These are phyloP conservation scores for Stagonosporopsis cucurbitacearum DNA, from an alignment of 2,329 filamentous ascomycete genomes.

Conservation along the genomic window DNA sequence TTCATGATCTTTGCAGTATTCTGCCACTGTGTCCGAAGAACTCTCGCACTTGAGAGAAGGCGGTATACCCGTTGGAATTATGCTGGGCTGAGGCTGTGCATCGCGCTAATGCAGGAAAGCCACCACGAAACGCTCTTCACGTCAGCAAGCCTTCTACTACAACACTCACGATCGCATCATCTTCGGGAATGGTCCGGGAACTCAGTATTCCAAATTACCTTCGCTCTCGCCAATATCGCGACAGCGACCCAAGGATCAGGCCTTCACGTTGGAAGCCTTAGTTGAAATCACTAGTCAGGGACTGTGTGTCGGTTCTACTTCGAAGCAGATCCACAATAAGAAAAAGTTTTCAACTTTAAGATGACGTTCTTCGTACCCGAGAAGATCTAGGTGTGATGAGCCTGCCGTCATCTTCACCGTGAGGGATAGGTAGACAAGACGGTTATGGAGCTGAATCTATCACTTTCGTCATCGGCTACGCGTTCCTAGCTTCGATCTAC, in stretches of 20 bases:
- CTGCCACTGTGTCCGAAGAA: background rate
- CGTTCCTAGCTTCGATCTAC: conserved; percentile 24
- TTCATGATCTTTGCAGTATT: no score
- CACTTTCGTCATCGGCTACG: conserved; percentile 4
- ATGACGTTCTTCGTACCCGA: background rate
- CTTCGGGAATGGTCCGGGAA: conserved; percentile 26
- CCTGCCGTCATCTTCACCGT: background rate
- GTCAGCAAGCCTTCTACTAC: conserved; percentile 8
- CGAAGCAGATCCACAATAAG: background rate
- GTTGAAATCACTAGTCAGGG: conserved; percentile 20
- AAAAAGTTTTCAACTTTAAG: conserved; percentile 1
- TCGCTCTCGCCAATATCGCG: conserved; percentile 16
- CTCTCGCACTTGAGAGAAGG: background rate
- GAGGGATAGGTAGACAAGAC: background rate
- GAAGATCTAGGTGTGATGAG: background rate
- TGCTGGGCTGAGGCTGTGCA: conserved; percentile 19
- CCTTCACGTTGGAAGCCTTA: conserved; percentile 10
- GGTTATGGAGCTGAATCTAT: conserved; percentile 8
- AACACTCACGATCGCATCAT: conserved; percentile 6
- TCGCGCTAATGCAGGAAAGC: conserved; percentile 20
- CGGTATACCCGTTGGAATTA: conserved; percentile 19
- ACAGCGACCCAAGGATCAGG: conserved; percentile 2
- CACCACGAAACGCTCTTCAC: conserved; percentile 13
- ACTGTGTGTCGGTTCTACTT: conserved; percentile 1
- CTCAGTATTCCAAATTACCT: conserved; percentile 23